Percentiles rank a stretch among this genome's conserved stretches.
Evolutionary conservation across 495 filamentous ascomycete genomes (phyloP).

Genomic region (Podospora pseudopauciseta): DNA sequence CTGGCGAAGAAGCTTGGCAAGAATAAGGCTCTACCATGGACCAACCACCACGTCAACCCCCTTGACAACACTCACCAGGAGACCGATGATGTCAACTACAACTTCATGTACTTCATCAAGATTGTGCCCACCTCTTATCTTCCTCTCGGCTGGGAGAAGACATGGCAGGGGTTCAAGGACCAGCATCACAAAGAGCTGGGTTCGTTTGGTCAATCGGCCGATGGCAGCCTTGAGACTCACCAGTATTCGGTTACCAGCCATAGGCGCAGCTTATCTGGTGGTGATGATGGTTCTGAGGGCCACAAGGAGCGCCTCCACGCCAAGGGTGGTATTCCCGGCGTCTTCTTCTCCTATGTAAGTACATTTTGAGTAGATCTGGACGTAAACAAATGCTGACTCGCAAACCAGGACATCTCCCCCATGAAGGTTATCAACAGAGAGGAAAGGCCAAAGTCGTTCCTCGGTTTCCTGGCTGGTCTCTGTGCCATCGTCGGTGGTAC

Average conservation of each 20-base stretch:
- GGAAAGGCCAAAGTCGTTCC: constrained; percentile 78
- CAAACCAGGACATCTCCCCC: constrained; percentile 84
- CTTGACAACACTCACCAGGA: constrained; percentile 77
- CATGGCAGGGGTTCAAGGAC: constrained; percentile 28
- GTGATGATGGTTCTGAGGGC: constrained; percentile 74
- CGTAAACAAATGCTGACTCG: not conserved
- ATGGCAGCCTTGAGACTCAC: constrained; percentile 91
- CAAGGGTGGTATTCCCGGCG: constrained; percentile 86
- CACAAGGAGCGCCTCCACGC: constrained; percentile 90
- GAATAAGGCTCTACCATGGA: constrained; percentile 60
- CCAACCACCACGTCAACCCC: constrained; percentile 86
- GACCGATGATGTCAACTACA: constrained; percentile 78
- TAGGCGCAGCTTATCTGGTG: constrained; percentile 78
- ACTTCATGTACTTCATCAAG: constrained; percentile 99
- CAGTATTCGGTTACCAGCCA: constrained; percentile 97
- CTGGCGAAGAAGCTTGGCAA: constrained; percentile 58
- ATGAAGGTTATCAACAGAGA: constrained; percentile 99
- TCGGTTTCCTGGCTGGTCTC: constrained; percentile 86
- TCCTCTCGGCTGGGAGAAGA: constrained; percentile 71
- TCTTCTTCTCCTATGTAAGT: constrained; percentile 94
- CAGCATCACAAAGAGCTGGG: constrained; percentile 56
- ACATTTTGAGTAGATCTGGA: not conserved
- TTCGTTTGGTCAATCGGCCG: constrained; percentile 54
- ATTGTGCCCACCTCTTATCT: constrained; percentile 94
- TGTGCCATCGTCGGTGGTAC: constrained; percentile 95